These are phyloP conservation scores for Linum tenue DNA, from an alignment of 345 rosid genomes.

Conservation along the genomic window DNA sequence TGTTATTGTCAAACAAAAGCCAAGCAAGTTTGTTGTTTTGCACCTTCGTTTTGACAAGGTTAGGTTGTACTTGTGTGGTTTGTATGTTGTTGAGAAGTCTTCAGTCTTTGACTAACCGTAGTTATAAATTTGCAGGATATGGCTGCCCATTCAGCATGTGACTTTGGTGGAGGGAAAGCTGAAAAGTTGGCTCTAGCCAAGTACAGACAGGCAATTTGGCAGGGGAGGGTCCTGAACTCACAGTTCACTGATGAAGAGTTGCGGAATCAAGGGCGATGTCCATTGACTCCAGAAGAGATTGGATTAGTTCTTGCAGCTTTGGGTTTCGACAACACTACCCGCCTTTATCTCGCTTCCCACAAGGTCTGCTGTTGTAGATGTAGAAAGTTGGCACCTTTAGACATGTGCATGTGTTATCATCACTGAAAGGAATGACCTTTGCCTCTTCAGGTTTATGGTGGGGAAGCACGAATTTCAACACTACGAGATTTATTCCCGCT, in stretches of 20 bases:
- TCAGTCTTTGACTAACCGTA: neutral
- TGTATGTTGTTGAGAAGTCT: neutral
- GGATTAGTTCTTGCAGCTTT: constrained; percentile 80
- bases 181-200: constrained; percentile 80
- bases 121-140: constrained; percentile 50
- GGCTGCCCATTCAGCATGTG: constrained; percentile 98
- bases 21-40: constrained; percentile 69
- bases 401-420: neutral
- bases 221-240: constrained; percentile 85
- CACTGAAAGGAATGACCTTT: neutral
- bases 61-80: neutral
- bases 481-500: constrained; percentile 62
- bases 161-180: constrained; percentile 96
- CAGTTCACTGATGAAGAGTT: constrained; percentile 74
- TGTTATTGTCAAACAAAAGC: constrained; percentile 27
- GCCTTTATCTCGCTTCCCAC: constrained; percentile 90
- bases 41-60: constrained; percentile 99
- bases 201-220: constrained; percentile 84
- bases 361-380: constrained; percentile 34
- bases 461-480: constrained; percentile 81
- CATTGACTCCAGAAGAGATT: constrained; percentile 92
- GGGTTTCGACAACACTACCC: constrained; percentile 77
- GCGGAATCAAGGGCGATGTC: constrained; percentile 87
- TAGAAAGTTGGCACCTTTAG: neutral
- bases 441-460: constrained; percentile 72